Base-by-base conservation (phyloP, 2,329 filamentous ascomycete genomes). In the Aspergillus terreus region DNA sequence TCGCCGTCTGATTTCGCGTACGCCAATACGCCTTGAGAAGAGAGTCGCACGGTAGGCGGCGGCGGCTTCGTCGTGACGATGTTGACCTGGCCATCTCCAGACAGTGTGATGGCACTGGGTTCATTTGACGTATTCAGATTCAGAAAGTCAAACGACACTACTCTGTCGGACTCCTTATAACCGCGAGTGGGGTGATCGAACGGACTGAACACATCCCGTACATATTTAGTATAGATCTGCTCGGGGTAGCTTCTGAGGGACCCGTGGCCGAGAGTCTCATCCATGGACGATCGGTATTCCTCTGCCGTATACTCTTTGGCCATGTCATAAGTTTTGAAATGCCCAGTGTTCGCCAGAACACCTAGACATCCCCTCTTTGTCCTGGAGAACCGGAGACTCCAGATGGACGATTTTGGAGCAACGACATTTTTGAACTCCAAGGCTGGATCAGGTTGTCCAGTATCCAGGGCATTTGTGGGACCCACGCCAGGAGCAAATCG, bases 71-170 rank as follows among this genome's bases (percentile, higher is more conserved):
- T 69, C 27, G 75, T 77, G 30, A 78, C 58, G 6, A 82, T 67
- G 33, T 76, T 74, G 4, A 84, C 69, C 19, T 74, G 69, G 4
- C 79, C 76, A 58, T 79, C 76, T 4, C 78, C 76, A 46, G 78
- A 71, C 4, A 86, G 66, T 2, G 76, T 76, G 46, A 86, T 67
- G 23, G 80, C 73, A 54, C 74, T 77, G 40, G 81, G 76, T 38
- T 78, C 77, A n/a, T 70, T 66, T 4, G 72, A 71, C 12, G 69
- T 69, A 33, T 71, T 73, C 41, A 76, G 64, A 44, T 76, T 76
- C 51, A 83, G 73, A 65, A 83, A 85, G 58, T 86, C 83, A 58
- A 84, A 86, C 0, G 81, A 80, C 14, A 84, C 78, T 15, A 83
- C 68, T 15, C 78, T 73, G 25, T 75, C 67, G 14, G 75, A 74